Base-by-base conservation (phyloP, 1,139 yeast genomes). In the Insectozyma bohioensis region DNA sequence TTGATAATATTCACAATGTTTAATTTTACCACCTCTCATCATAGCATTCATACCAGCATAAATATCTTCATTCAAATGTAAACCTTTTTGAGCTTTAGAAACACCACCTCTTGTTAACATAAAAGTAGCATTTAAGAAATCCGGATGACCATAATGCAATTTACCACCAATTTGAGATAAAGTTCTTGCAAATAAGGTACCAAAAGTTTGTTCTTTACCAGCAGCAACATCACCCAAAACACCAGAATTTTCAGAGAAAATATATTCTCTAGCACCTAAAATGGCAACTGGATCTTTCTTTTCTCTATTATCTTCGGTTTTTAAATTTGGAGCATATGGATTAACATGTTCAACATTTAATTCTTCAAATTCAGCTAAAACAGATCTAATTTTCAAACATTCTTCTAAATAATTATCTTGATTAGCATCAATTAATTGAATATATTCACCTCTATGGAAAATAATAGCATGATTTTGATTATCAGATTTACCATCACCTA, bases 31-130 rank as follows among this genome's bases (percentile, higher is more conserved):
- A 74, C 98, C 98, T 71, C 98, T 87, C 61, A 87, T 75, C 65
- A 92, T 56, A 30, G 97, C 98, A 57, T 77, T 88, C 97, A 92
- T 92, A 83, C 98, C 98, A 45, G 97, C 97, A 54, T 90, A 92
- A 63, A 92, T 92, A 87, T 92, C 98, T 75, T 92, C 98, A 73
- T 92, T 92, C 75, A 92, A 76, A 65, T 92, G 98, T 61, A 92
- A 75, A 57, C 98, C 98, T 69, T 92, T 92, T 69, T 92, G 98
- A 47, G 97, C 97, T 69, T 92, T 92, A 26, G 98, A 90, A 42
- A 92, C 92, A 82, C 98, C 98, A 69, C 98, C 97, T 75, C 98
- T 86, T 28, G 98, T 92, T 37, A 87, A 84, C 97, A 92, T 92
- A 58, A 72, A 92, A 40, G 87, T 78, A 49, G 94, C 87, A 56